A percentile compares a stretch with the other conserved stretches of the same genome.
Conservation (phyloP, 1,284 basidiomycete species). For the Ceratorhiza oryzae-sativae region DNA sequence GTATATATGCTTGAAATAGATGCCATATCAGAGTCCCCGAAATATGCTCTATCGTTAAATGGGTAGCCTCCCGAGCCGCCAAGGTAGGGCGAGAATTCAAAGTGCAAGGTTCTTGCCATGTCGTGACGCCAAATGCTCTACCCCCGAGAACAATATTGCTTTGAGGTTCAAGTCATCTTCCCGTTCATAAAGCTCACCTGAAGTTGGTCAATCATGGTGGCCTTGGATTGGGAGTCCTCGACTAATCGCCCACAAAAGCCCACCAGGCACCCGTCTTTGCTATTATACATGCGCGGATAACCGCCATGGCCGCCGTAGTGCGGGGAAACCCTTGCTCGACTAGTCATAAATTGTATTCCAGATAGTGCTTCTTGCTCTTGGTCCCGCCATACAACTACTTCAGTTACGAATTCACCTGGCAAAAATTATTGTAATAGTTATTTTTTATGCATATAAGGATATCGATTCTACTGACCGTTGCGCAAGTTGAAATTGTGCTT, state of each 20-base stretch:
- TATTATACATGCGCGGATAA: background rate
- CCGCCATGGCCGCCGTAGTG: background rate
- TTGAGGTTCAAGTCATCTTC: background rate
- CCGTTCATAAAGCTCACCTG: background rate
- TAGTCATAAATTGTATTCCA: conserved; percentile 15
- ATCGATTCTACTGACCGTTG: background rate
- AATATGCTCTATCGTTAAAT: background rate
- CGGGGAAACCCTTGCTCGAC: background rate
- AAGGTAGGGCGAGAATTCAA: background rate
- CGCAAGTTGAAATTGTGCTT: background rate
- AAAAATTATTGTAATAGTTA: background rate
- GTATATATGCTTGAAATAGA: background rate
- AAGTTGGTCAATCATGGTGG: background rate
- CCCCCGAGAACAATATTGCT: background rate
- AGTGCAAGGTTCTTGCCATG: background rate
- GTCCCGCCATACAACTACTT: background rate
- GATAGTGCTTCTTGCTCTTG: background rate
- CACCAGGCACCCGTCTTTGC: background rate
- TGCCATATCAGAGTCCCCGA: background rate
- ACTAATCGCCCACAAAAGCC: background rate
- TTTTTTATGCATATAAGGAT: background rate
- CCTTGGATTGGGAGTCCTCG: background rate
- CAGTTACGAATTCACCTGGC: background rate
- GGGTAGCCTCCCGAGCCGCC: background rate
- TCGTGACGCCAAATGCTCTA: conserved; percentile 4